Conservation (phyloP, 495 filamentous ascomycete genomes). For the Achaetomiella virescens region DNA sequence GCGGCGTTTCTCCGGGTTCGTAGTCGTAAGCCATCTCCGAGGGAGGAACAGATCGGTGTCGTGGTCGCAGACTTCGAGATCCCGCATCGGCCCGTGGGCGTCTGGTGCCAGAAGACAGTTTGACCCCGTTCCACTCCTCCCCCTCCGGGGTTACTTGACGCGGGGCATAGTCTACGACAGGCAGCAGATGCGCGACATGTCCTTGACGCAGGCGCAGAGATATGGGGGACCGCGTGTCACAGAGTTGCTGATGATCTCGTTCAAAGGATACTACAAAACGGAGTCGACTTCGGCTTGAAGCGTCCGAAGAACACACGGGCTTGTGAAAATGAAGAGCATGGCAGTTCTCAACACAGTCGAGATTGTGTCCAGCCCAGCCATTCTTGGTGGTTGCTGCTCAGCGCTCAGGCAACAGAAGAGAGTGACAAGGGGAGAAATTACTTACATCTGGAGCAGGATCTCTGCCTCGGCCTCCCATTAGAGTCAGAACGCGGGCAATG, state of each 20-base stretch:
- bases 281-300: constrained; percentile 51
- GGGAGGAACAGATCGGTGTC: constrained; percentile 41
- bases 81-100: constrained; percentile 30
- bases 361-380: constrained; percentile 50
- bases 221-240: constrained; percentile 39
- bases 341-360: constrained; percentile 52
- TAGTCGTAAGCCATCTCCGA: constrained; percentile 42
- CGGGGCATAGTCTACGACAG: neutral
- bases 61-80: constrained; percentile 20
- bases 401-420: neutral
- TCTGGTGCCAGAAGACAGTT: constrained; percentile 41
- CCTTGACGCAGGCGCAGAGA: constrained; percentile 40
- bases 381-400: neutral
- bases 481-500: constrained; percentile 32
- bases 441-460: constrained; percentile 29
- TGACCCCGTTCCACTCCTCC: constrained; percentile 29
- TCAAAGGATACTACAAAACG: constrained; percentile 12
- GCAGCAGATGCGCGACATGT: constrained; percentile 33
- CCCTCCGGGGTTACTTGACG: neutral
- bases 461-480: constrained; percentile 33
- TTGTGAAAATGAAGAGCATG: constrained; percentile 37
- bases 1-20: constrained; percentile 18
- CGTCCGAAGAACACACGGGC: constrained; percentile 38
- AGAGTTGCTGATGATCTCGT: constrained; percentile 27
- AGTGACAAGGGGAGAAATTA: neutral